These are phyloP conservation scores for Abrus pulchellus DNA, from an alignment of 306 rosid species.

Conservation along the genomic window DNA sequence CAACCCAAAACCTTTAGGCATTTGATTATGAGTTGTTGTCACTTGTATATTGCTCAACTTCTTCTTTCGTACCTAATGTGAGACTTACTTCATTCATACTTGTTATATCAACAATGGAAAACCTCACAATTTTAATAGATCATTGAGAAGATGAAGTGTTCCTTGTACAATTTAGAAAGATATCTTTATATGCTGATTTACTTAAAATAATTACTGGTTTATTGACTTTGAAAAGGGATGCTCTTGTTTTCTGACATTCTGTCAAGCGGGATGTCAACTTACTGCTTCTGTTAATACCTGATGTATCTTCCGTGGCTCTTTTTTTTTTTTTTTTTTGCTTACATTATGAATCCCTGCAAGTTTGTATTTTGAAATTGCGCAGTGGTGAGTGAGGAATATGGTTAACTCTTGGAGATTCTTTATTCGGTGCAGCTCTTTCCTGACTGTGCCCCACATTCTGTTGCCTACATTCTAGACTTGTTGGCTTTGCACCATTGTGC, in stretches of 20 bases:
- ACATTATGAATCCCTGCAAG: not conserved
- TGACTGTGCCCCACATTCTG: constrained; percentile 90
- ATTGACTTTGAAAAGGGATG: constrained; percentile 15
- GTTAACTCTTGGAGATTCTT: constrained; percentile 26
- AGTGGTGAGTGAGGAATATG: constrained; percentile 7
- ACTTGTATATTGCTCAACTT: too few relatives aligned
- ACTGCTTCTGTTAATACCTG: constrained; percentile 22
- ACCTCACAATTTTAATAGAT: constrained; percentile 1
- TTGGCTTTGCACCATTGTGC: constrained; percentile 85
- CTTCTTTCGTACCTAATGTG: too few relatives aligned
- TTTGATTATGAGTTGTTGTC: too few relatives aligned
- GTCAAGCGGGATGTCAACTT: not conserved
- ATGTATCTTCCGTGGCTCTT: not conserved
- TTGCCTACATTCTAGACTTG: constrained; percentile 78
- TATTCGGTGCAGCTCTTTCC: constrained; percentile 84
- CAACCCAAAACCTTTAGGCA: too few relatives aligned
- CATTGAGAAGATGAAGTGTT: not conserved
- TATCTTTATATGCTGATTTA: constrained; percentile 1
- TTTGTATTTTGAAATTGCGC: constrained; percentile 31
- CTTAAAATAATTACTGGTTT: not conserved
- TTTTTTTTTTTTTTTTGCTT: not conserved
- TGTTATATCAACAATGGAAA: not conserved
- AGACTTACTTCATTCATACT: too few relatives aligned
- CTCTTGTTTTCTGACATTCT: constrained; percentile 20
- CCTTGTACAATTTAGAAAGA: not conserved